Percentiles rank a stretch among this genome's conserved stretches.
Conservation (phyloP, 495 filamentous ascomycete genomes). For the Pseudevernia furfuracea region DNA sequence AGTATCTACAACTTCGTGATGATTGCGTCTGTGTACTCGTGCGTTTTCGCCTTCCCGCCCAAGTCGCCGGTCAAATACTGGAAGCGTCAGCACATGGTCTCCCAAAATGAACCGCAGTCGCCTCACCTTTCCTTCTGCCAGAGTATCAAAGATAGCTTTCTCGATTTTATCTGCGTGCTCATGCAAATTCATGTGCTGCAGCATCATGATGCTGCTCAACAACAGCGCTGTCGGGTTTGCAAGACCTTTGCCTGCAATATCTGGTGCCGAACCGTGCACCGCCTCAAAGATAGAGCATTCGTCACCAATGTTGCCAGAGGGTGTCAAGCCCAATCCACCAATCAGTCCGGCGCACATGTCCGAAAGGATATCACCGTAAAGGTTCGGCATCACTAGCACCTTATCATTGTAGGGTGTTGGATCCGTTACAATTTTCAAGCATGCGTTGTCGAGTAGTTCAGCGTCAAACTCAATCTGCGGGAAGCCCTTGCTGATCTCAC, state of each 20-base stretch:
- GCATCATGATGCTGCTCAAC: slow-evolving; percentile 93
- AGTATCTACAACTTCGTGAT: slow-evolving; percentile 65
- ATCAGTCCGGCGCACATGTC: slow-evolving; percentile 99
- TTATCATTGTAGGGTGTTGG: slow-evolving; percentile 95
- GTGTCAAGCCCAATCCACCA: slow-evolving; percentile 91
- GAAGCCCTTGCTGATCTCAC: slow-evolving; percentile 84
- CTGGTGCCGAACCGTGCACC: slow-evolving; percentile 94
- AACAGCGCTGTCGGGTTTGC: slow-evolving; percentile 94
- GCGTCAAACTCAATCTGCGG: slow-evolving; percentile 90
- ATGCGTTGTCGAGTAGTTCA: slow-evolving; percentile 96
- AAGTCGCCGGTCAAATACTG: slow-evolving; percentile 84
- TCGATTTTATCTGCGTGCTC: slow-evolving; percentile 83
- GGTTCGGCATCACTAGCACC: slow-evolving; percentile 98
- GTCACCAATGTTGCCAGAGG: slow-evolving; percentile 97
- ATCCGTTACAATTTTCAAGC: slow-evolving; percentile 95
- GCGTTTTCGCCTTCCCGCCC: slow-evolving; percentile 87
- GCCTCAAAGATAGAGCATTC: slow-evolving; percentile 99
- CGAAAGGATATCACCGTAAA: slow-evolving; percentile 98
- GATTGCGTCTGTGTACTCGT: slow-evolving; percentile 85
- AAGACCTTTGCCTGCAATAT: slow-evolving; percentile 91
- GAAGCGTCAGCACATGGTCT: slow-evolving; percentile 1
- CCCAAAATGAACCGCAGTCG: slow-evolving; percentile 1
- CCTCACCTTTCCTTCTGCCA: slow-evolving; percentile 84
- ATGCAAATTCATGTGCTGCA: slow-evolving; percentile 92
- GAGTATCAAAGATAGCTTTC: slow-evolving; percentile 85